phyloP scores from a whole-genome alignment of 371 early-diverging fungal genomes.

The Encephalitozoon hellem region DNA sequence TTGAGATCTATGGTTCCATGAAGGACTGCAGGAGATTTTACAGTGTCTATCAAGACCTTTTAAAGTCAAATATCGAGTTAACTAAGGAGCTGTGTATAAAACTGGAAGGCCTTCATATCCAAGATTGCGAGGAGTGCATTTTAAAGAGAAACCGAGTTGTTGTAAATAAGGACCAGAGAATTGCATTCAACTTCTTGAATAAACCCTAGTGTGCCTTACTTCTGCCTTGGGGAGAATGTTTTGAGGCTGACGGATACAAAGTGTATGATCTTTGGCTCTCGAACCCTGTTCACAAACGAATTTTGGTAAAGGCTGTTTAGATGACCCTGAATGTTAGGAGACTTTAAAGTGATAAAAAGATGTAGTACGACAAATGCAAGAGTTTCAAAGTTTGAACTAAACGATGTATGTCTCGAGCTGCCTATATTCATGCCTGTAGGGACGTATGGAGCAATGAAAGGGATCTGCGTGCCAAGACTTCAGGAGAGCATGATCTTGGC shows the following conservation, averaged over 20 bases:
- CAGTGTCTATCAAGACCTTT: slow-evolving; percentile 27
- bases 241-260: background rate
- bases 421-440: slow-evolving; percentile 94
- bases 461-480: slow-evolving; percentile 68
- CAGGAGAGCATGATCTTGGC: slow-evolving; percentile 78
- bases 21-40: slow-evolving; percentile 14
- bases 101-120: slow-evolving; percentile 8
- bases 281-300: background rate
- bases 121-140: slow-evolving; percentile 10
- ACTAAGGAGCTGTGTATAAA: slow-evolving; percentile 1
- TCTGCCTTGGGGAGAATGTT: background rate
- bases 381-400: slow-evolving; percentile 69
- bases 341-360: slow-evolving; percentile 40
- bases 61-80: background rate
- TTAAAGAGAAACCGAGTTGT: background rate
- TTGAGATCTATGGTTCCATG: slow-evolving; percentile 14
- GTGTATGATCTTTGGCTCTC: background rate
- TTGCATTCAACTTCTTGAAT: background rate
- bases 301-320: background rate
- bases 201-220: background rate
- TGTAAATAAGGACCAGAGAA: background rate
- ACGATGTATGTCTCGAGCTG: slow-evolving; percentile 71
- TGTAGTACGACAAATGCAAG: slow-evolving; percentile 82
- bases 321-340: slow-evolving; percentile 17
- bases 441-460: slow-evolving; percentile 86